Base-by-base conservation (phyloP, 164 flowering plant species). In the Buxus sempervirens region DNA sequence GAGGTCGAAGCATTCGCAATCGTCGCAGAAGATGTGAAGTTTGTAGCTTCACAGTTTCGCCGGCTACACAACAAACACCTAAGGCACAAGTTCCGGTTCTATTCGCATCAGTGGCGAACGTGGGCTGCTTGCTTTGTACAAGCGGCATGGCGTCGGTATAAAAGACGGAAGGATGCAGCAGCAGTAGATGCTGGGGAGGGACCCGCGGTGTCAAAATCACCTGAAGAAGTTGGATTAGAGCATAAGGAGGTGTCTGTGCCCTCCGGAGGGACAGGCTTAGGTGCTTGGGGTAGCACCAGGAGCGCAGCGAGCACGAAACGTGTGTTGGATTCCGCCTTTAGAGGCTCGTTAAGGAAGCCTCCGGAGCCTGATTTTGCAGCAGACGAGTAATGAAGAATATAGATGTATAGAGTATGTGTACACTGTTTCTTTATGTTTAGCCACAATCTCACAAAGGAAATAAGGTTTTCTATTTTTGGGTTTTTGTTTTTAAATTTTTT, bases 51-150 rank as follows among this genome's bases (percentile, higher is more conserved):
- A 0, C 98, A 91, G 74, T 91, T 87, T 57, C 76, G 96, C 25
- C 78, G 89, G 26, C 84, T 94, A 0, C 97, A 90, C 65, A 91
- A 95, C 81, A 91, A 87, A 73, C 90, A 88, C 63, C 84, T 94
- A 0, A 77, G 93, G 41, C 90, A 90, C 75, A 90, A 82, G 78
- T 90, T 94, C 73, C 69, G 96, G 62, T 91, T 91, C 82, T 88
- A 91, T 71, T 88, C 96, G 0, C 93, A 88, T 70, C 98, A 94
- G 41, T 94, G 98, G 98, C 76, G 98, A 14, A 78, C 90, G 1
- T 94, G 98, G 98, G 90, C 96, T 21, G 96, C 96, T 0, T 88
- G 97, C 67, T 94, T 83, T 69, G 73, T 94, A 20, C 98, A 94
- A 64, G 93, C 90, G 2, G 96, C 97, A 0, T 94, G 96, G 95